Evolutionary conservation across 306 rosid species (phyloP).

Genomic region (Begonia loranthoides): DNA sequence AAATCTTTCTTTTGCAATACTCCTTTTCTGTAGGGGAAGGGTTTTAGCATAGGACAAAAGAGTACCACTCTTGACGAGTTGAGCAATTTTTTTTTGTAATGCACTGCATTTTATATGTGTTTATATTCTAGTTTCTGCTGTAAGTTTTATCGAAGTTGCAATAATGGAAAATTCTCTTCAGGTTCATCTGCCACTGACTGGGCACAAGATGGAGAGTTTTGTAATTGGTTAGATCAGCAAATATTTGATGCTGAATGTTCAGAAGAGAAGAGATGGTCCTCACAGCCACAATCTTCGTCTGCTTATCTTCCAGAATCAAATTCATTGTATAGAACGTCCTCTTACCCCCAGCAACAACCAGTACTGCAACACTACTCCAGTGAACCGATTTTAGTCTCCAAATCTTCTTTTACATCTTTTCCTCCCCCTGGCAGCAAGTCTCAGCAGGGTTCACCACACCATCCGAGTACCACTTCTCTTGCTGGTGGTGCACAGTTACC

Average conservation of each 20-base stretch:
- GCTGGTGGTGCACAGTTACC: slow-evolving; percentile 36
- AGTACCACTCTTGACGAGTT: too few species aligned
- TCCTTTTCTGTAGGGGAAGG: too few species aligned
- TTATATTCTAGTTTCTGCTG: too few species aligned
- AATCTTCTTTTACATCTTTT: slow-evolving; percentile 39
- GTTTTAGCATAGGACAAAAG: too few species aligned
- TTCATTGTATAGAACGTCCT: slow-evolving; percentile 64
- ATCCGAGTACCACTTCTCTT: slow-evolving; percentile 24
- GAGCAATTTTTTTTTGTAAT: too few species aligned
- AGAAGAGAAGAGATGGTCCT: slow-evolving; percentile 43
- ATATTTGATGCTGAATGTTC: slow-evolving; percentile 26
- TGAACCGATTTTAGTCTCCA: slow-evolving; percentile 54
- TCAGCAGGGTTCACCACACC: slow-evolving; percentile 45
- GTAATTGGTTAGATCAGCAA: slow-evolving; percentile 39
- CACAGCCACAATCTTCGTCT: slow-evolving; percentile 51
- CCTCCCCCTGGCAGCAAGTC: slow-evolving; percentile 38
- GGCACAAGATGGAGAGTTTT: slow-evolving; percentile 32
- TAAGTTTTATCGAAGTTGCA: too few species aligned
- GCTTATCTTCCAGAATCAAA: slow-evolving; percentile 36
- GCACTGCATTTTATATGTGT: too few species aligned
- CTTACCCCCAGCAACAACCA: slow-evolving; percentile 83
- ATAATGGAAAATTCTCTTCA: slow-evolving; percentile 6
- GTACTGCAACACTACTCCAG: slow-evolving; percentile 49
- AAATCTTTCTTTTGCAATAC: too few species aligned
- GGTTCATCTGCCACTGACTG: slow-evolving; percentile 57